Percentiles rank a stretch among this genome's conserved stretches.
phyloP scores from a whole-genome alignment of 306 rosid species.

The Rosa chinensis region DNA sequence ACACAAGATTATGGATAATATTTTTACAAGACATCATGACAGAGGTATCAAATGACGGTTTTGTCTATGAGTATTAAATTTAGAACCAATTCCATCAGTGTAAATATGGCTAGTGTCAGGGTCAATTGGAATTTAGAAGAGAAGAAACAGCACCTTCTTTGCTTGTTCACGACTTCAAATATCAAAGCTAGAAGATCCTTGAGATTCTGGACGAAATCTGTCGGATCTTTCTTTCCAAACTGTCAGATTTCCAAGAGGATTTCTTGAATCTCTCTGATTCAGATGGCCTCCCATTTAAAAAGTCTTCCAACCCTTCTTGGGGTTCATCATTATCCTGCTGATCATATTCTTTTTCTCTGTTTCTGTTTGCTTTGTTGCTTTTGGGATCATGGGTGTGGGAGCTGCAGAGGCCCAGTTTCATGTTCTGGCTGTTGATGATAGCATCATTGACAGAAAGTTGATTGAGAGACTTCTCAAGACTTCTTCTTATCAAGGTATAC shows the following conservation, averaged over 20 bases:
- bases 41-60: not conserved
- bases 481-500: conserved; percentile 74
- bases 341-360: not conserved
- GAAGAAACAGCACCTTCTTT: conserved; percentile 41
- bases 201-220: conserved; percentile 73
- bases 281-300: conserved; percentile 50
- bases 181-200: conserved; percentile 57
- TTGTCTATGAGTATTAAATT: not conserved
- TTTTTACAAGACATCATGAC: not conserved
- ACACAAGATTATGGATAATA: not conserved
- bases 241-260: conserved; percentile 61
- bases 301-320: conserved; percentile 26
- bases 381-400: conserved; percentile 48
- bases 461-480: conserved; percentile 85
- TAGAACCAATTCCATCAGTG: not conserved
- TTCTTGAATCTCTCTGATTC: conserved; percentile 41
- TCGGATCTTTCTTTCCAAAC: conserved; percentile 79
- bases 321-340: conserved; percentile 15
- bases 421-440: conserved; percentile 90
- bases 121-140: conserved; percentile 3
- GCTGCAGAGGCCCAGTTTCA: conserved; percentile 58
- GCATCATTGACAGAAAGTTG: conserved; percentile 70
- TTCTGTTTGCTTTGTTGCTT: conserved; percentile 4
- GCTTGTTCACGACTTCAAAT: conserved; percentile 55
- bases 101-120: not conserved